phyloP scores from a whole-genome alignment of 1,284 basidiomycete genomes.

The Trametes polyzona region DNA sequence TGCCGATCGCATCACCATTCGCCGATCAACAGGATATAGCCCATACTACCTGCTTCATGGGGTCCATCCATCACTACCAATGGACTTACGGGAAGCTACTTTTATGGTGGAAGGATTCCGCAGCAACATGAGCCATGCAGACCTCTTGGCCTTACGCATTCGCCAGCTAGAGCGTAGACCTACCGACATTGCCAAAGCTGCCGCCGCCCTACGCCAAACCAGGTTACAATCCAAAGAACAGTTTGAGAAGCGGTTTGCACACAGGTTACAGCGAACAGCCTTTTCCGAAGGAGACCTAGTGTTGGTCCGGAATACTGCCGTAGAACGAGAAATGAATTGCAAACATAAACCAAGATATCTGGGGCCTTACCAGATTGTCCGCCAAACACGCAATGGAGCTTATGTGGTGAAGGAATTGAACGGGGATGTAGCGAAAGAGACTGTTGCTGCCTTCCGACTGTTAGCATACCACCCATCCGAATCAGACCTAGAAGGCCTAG shows the following conservation, averaged over 20 bases:
- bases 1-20: background rate
- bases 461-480: too few relatives aligned
- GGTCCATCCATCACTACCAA: constrained; percentile 8
- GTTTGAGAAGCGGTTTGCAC: constrained; percentile 2
- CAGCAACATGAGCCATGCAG: background rate
- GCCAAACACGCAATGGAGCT: constrained; percentile 27
- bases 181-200: background rate
- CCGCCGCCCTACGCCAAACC: background rate
- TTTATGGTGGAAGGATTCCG: constrained; percentile 10
- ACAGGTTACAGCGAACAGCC: background rate
- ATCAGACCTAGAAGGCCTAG: too few relatives aligned
- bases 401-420: constrained; percentile 30
- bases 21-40: constrained; percentile 5
- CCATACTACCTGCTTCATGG: constrained; percentile 12
- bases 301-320: background rate
- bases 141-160: constrained; percentile 1
- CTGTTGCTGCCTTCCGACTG: too few relatives aligned
- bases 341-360: constrained; percentile 2
- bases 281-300: background rate
- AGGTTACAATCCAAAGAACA: background rate
- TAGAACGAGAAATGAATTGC: background rate
- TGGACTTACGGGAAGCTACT: constrained; percentile 8
- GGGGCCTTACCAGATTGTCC: constrained; percentile 25
- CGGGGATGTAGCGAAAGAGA: too few relatives aligned
- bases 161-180: background rate